These are phyloP conservation scores for Mortierella sp. DNA, from an alignment of 371 early-diverging fungal genomes.

Conservation along the genomic window DNA sequence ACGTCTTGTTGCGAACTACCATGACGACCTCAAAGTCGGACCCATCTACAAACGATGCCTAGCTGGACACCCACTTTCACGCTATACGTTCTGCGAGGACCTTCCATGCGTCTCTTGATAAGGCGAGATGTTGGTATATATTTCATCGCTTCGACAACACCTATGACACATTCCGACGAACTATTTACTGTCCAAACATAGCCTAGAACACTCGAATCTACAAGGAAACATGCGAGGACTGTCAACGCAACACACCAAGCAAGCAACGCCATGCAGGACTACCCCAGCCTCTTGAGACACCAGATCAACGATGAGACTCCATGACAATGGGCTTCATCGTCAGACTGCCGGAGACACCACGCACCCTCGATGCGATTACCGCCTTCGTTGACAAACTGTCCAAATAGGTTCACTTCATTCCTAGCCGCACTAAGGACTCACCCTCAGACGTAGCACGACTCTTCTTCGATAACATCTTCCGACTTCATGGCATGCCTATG, in stretches of 20 bases:
- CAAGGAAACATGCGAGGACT: too few relatives aligned
- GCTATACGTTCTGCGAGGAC: background rate
- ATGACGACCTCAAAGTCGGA: background rate
- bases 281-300: too few relatives aligned
- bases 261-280: too few relatives aligned
- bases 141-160: too few relatives aligned
- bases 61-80: background rate
- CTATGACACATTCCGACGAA: too few relatives aligned
- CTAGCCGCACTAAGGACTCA: conserved; percentile 16
- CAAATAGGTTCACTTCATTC: conserved; percentile 16
- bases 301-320: too few relatives aligned
- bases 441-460: conserved; percentile 21
- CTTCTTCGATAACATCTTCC: conserved; percentile 31
- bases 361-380: background rate
- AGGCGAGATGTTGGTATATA: too few relatives aligned
- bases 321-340: too few relatives aligned
- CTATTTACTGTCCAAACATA: too few relatives aligned
- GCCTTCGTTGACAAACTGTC: conserved; percentile 2
- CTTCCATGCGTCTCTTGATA: background rate
- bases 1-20: background rate
- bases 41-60: conserved; percentile 3
- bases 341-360: too few relatives aligned
- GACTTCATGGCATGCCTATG: conserved; percentile 23
- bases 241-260: too few relatives aligned
- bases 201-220: too few relatives aligned